Evolutionary conservation across 2,329 filamentous ascomycete species (phyloP), one percentile per base, ranked within the genome.

Genomic region (Fusarium sp.): DNA sequence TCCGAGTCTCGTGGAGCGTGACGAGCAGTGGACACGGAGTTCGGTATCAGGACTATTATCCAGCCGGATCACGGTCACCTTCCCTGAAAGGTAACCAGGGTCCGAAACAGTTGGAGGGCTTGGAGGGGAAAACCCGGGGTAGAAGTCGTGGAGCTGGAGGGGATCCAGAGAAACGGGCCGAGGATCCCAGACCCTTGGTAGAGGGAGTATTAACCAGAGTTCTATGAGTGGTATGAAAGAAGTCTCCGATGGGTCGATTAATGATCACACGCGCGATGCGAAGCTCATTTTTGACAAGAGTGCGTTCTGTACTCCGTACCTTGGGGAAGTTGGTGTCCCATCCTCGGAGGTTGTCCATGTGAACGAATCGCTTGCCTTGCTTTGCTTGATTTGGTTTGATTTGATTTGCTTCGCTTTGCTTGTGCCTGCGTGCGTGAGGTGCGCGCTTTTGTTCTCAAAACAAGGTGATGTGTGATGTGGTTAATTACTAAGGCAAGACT

Each of bases 101-200:
- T 60, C 64, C 46, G 60, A 63, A 53, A 57, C 60, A 54, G 52
- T 67, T 75, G 73, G 76, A 64, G 66, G 75, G 61, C 40, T 67
- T 75, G 73, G 76, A 62, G 66, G 73, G 61, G 64, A 68, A 73
- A 72, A 69, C 75, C 76, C 72, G 75, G 76, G 76, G 76, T 77
- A 67, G 58, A 75, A 66, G 59, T 67, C 63, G 54, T 42, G 35
- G 60, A 75, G 65, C 60, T 46, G 35, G 64, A 75, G 65, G 71
- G 73, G 67, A 67, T 52, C 60, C 56, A 71, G 70, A 64, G 74
- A 67, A 53, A 65, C 76, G 76, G 76, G 67, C 76, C 76, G 76
- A 78, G 72, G 57, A 78, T 77, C 76, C 76, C 71, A 58, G 71
- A 74, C 61, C 69, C 72, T 68, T 60, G 72, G 58, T 30, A 54